Base-by-base conservation (phyloP, 805 yeast genomes). In the Limtongia smithiae region DNA sequence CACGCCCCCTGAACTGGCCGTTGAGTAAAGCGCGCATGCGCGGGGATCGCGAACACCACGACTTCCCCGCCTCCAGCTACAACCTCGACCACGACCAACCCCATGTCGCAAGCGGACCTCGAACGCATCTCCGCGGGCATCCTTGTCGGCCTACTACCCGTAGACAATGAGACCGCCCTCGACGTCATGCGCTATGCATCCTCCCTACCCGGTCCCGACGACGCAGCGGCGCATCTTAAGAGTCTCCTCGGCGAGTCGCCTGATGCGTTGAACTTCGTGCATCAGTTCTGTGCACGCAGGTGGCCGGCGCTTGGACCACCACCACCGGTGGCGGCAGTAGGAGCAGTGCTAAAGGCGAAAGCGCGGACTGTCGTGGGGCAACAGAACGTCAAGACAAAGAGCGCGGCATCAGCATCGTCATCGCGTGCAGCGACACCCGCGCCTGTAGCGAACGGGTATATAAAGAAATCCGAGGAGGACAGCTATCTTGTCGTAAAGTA, bases 181-280 rank as follows among this genome's bases (percentile, higher is more conserved):
- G 82, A 81, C 58, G 72, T 81, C 69, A 69, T 82, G 4, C 76
- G 74, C 11, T 78, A 81, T 58, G 77, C 81, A 0, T 60, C 74
- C 11, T 62, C 71, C 8, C 65, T 80, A 20, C 71, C 71, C 6
- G 62, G 76, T 0, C 75, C 79, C 44, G 71, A 71, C 3, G 79
- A 72, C 12, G 72, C 79, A 7, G 70, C 72, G 18, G 69, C 67
- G 21, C 82, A 83, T 62, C 77, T 82, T 59, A 62, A 32, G 57
- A 48, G 45, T 4, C 58, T 58, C 4, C 43, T 58, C 1, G 62
- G 62, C 11, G 51, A 49, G 3, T 27, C 41, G 4, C 33, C 54
- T 8, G 48, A 39, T 3, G 55, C 59, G 18, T 42, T 57, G 17
- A 48, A 59, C 20, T 59, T 55, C 35, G 57, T 59, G 30, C 40